Percentiles rank a stretch among this genome's conserved stretches.
Evolutionary conservation across 352 stramenopile species (phyloP).

Genomic region (Pythium apleroticum): DNA sequence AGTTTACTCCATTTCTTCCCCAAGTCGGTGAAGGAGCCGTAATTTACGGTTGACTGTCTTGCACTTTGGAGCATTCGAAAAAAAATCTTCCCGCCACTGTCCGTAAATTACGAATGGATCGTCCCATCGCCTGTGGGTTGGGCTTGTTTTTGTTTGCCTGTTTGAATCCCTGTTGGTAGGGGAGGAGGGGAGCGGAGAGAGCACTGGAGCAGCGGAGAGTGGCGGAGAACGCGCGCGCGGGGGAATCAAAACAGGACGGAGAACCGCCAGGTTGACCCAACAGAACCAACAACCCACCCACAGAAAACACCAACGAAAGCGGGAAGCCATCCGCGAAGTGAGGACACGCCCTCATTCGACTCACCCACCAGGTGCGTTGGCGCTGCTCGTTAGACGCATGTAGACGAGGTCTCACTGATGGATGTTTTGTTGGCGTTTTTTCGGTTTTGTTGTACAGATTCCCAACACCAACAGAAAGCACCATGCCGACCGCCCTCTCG

Average conservation of each 20-base stretch:
- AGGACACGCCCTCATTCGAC: neutral
- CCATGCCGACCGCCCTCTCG: slow-evolving; percentile 62
- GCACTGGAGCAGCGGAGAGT: slow-evolving; percentile 16
- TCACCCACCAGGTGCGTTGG: neutral
- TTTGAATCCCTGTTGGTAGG: slow-evolving; percentile 18
- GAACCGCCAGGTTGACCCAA: neutral
- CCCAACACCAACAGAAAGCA: slow-evolving; percentile 1
- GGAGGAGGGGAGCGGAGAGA: neutral
- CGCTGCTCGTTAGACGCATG: neutral
- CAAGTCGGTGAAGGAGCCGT: neutral
- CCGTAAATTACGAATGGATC: slow-evolving; percentile 25
- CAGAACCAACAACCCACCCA: slow-evolving; percentile 16
- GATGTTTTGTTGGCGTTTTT: neutral
- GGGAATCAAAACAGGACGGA: slow-evolving; percentile 20
- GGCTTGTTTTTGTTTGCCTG: slow-evolving; percentile 30
- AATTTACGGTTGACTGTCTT: neutral
- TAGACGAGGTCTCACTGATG: neutral
- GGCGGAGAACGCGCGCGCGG: slow-evolving; percentile 25
- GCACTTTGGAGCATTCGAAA: neutral
- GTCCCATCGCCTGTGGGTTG: slow-evolving; percentile 8
- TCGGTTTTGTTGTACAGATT: neutral
- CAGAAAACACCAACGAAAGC: slow-evolving; percentile 9
- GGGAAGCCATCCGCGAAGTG: slow-evolving; percentile 1
- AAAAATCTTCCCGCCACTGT: slow-evolving; percentile 1
- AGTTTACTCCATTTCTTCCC: neutral